These are phyloP conservation scores for Zygosaccharomyces kombuchaensis DNA, from an alignment of 805 yeast genomes.

Conservation along the genomic window DNA sequence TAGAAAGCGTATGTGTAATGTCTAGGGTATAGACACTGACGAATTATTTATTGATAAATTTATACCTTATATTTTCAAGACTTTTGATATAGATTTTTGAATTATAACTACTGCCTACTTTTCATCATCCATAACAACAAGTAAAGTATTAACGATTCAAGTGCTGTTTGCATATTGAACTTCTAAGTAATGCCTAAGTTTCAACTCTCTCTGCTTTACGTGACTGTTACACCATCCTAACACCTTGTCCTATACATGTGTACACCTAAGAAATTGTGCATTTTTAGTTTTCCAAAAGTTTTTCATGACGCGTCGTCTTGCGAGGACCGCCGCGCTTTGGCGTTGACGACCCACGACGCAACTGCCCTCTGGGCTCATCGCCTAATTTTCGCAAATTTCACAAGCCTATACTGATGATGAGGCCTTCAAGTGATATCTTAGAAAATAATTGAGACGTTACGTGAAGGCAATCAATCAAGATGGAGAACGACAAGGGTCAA, in stretches of 20 bases:
- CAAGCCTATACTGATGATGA: slow-evolving; percentile 3
- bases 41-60: slow-evolving; percentile 1
- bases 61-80: background rate
- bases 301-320: slow-evolving; percentile 3
- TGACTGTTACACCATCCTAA: background rate
- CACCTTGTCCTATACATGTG: background rate
- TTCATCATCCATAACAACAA: too few relatives aligned
- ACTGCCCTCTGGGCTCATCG: background rate
- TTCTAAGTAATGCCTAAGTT: too few relatives aligned
- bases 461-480: slow-evolving; percentile 46
- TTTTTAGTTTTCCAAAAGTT: background rate
- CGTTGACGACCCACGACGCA: slow-evolving; percentile 3
- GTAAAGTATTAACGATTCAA: too few relatives aligned
- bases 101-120: too few relatives aligned
- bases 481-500: slow-evolving; percentile 99
- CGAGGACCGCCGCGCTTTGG: background rate
- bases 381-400: slow-evolving; percentile 6
- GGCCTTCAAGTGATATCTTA: background rate
- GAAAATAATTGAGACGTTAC: slow-evolving; percentile 2
- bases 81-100: background rate
- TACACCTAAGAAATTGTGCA: background rate
- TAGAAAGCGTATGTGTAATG: slow-evolving; percentile 80
- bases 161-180: too few relatives aligned
- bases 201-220: background rate
- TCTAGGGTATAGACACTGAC: slow-evolving; percentile 22